Conservation (phyloP, 2,329 filamentous ascomycete species). For the Fusarium sp. region DNA sequence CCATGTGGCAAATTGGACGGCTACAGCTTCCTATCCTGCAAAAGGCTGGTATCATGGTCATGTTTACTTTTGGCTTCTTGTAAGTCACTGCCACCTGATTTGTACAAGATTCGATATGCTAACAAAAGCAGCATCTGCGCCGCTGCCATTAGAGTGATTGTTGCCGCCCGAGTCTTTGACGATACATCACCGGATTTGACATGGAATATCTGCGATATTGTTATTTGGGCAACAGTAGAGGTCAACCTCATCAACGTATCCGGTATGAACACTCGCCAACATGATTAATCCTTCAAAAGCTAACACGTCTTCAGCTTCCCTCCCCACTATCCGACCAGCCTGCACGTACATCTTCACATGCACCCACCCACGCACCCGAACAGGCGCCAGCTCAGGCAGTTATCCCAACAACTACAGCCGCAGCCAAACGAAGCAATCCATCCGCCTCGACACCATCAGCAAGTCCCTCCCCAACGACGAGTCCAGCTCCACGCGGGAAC, state of each 20-base stretch:
- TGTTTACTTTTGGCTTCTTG: slow-evolving; percentile 51
- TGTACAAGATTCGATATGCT: neutral
- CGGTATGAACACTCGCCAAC: neutral
- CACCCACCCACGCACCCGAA: slow-evolving; percentile 20
- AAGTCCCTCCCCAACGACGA: slow-evolving; percentile 33
- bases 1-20: slow-evolving; percentile 50
- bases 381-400: slow-evolving; percentile 38
- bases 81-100: slow-evolving; percentile 17
- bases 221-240: slow-evolving; percentile 46
- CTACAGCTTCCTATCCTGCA: slow-evolving; percentile 47
- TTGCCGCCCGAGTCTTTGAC: slow-evolving; percentile 35
- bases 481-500: slow-evolving; percentile 37
- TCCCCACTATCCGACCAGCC: slow-evolving; percentile 44
- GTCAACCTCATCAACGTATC: slow-evolving; percentile 46
- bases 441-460: slow-evolving; percentile 39
- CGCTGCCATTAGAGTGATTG: slow-evolving; percentile 38
- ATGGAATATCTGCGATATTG: slow-evolving; percentile 42
- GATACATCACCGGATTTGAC: slow-evolving; percentile 36
- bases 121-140: slow-evolving; percentile 33
- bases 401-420: slow-evolving; percentile 38
- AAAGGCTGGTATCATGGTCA: slow-evolving; percentile 47
- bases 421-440: slow-evolving; percentile 43
- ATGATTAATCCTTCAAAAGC: rapidly evolving
- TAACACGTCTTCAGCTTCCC: slow-evolving; percentile 28
- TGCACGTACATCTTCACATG: slow-evolving; percentile 42